Evolutionary conservation across 305 asterid genomes (phyloP).

Genomic region (Euphrasia arctica): DNA sequence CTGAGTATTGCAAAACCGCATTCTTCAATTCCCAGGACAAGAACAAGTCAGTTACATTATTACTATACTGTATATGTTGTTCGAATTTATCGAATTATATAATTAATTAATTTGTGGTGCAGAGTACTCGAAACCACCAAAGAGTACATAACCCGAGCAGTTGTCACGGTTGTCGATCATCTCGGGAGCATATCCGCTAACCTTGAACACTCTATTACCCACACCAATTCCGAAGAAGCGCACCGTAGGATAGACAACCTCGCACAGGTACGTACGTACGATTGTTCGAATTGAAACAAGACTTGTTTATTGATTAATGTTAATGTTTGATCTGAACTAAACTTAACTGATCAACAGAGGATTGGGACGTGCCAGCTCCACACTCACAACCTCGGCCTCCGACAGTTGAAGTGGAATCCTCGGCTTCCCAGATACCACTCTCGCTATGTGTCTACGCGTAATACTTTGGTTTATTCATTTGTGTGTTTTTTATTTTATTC

Average conservation of each 20-base stretch:
- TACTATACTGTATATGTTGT: too few species aligned
- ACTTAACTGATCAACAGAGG: constrained; percentile 33
- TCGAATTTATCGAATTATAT: too few species aligned
- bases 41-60: constrained; percentile 27
- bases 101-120: constrained; percentile 14
- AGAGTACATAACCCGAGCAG: constrained; percentile 51
- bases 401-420: constrained; percentile 36
- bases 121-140: constrained; percentile 57
- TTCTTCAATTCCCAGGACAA: constrained; percentile 43
- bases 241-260: constrained; percentile 38
- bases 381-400: constrained; percentile 39
- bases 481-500: background rate
- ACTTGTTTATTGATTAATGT: background rate
- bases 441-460: constrained; percentile 54
- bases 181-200: constrained; percentile 56
- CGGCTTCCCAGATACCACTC: constrained; percentile 36
- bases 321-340: background rate
- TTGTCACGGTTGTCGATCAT: constrained; percentile 65
- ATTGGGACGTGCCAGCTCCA: constrained; percentile 46
- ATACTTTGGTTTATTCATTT: background rate
- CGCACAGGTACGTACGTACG: constrained; percentile 39
- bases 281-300: background rate
- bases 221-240: constrained; percentile 35
- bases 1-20: constrained; percentile 53
- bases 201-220: constrained; percentile 43